Conservation (phyloP, 495 filamentous ascomycete species). For the Zalerion maritima region DNA sequence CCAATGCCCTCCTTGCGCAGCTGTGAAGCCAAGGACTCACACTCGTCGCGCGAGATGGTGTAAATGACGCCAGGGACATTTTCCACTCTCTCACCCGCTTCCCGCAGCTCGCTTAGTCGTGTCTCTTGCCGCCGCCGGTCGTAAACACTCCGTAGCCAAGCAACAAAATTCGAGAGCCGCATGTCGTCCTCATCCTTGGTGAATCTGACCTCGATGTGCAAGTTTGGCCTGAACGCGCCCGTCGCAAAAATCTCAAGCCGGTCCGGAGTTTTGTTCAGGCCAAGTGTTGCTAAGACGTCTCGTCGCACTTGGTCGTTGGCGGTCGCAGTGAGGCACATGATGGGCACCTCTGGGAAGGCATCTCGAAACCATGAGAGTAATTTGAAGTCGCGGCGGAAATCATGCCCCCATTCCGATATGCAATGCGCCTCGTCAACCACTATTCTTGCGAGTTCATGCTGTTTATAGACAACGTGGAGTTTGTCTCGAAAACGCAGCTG, state of each 20-base stretch:
- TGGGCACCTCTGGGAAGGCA: conserved; percentile 65
- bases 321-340: conserved; percentile 84
- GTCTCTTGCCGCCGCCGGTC: conserved; percentile 39
- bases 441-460: conserved; percentile 70
- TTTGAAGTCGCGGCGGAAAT: conserved; percentile 88
- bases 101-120: conserved; percentile 34
- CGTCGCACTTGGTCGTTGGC: conserved; percentile 64
- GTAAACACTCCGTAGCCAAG: conserved; percentile 61
- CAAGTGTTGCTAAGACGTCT: conserved; percentile 65
- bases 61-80: conserved; percentile 81
- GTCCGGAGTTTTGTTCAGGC: conserved; percentile 35
- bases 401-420: conserved; percentile 96
- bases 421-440: conserved; percentile 94
- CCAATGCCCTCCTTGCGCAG: conserved; percentile 48
- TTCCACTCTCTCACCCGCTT: conserved; percentile 35
- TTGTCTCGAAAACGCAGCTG: conserved; percentile 63
- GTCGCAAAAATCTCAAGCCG: conserved; percentile 63
- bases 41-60: conserved; percentile 61
- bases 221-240: conserved; percentile 65
- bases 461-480: conserved; percentile 57
- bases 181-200: conserved; percentile 59
- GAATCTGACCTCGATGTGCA: conserved; percentile 90
- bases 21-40: conserved; percentile 55
- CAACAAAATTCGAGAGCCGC: conserved; percentile 50
- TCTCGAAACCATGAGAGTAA: conserved; percentile 76